Evolutionary conservation across 1,284 basidiomycete genomes (phyloP).

Genomic region (Apiotrichum mycotoxinovorans): DNA sequence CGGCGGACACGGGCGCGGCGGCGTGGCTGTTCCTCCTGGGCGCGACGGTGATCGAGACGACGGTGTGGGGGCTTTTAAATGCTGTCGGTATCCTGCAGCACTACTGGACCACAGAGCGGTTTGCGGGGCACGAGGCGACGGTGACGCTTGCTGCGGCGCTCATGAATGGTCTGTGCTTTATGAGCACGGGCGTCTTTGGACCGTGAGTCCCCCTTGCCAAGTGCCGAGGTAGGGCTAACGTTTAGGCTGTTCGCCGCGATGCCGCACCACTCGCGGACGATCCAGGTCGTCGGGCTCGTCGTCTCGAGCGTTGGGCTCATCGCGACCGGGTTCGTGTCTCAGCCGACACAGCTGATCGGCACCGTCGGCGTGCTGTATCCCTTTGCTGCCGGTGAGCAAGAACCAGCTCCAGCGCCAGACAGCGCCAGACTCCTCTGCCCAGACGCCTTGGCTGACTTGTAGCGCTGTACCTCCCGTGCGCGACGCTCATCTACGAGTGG

Average conservation of each 20-base stretch:
- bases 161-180: slow-evolving; percentile 43
- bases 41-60: slow-evolving; percentile 40
- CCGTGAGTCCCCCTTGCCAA: slow-evolving; percentile 40
- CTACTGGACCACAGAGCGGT: slow-evolving; percentile 41
- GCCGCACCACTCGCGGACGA: too few relatives aligned
- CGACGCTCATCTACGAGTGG: slow-evolving; percentile 44
- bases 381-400: slow-evolving; percentile 24
- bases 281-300: slow-evolving; percentile 30
- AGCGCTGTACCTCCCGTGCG: slow-evolving; percentile 39
- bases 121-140: slow-evolving; percentile 13
- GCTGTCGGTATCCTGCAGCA: slow-evolving; percentile 42
- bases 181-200: slow-evolving; percentile 33
- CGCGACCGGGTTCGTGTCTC: slow-evolving; percentile 29
- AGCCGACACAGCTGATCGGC: slow-evolving; percentile 43
- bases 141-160: slow-evolving; percentile 42
- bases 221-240: too few relatives aligned
- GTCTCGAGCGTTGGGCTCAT: slow-evolving; percentile 26
- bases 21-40: slow-evolving; percentile 46
- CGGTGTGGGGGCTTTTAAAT: slow-evolving; percentile 45
- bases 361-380: slow-evolving; percentile 43
- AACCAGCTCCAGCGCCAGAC: too few relatives aligned
- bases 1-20: slow-evolving; percentile 36
- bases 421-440: too few relatives aligned
- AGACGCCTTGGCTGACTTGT: neutral
- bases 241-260: neutral